Evolutionary conservation across 805 yeast species (phyloP).

Genomic region (Ogataea pignaliae): DNA sequence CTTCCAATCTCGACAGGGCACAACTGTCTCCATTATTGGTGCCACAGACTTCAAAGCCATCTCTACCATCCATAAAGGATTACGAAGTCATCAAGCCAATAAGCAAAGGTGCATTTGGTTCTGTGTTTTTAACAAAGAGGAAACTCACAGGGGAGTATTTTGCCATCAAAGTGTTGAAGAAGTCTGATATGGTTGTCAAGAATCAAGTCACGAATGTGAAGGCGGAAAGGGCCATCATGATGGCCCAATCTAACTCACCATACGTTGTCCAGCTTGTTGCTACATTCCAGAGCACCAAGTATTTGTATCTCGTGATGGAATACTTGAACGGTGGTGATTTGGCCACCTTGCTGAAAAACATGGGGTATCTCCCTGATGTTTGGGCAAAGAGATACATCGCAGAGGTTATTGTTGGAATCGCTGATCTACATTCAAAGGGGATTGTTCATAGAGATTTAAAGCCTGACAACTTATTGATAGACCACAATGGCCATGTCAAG

Average conservation of each 20-base stretch:
- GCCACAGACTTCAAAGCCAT: constrained; percentile 54
- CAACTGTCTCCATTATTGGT: constrained; percentile 80
- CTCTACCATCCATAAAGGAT: constrained; percentile 72
- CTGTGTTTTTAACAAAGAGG: constrained; percentile 82
- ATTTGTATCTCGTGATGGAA: constrained; percentile 91
- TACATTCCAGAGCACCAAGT: constrained; percentile 85
- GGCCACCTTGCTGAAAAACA: constrained; percentile 74
- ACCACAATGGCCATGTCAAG: constrained; percentile 81
- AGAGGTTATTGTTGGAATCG: constrained; percentile 86
- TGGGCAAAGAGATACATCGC: constrained; percentile 88
- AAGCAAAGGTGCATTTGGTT: constrained; percentile 96
- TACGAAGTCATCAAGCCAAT: constrained; percentile 90
- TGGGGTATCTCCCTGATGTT: constrained; percentile 78
- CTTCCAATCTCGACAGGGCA: constrained; percentile 38
- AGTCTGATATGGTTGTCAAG: constrained; percentile 94
- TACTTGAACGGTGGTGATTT: constrained; percentile 94
- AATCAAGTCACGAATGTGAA: constrained; percentile 94
- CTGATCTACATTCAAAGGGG: constrained; percentile 81
- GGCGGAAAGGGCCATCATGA: constrained; percentile 96
- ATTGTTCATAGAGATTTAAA: constrained; percentile 93
- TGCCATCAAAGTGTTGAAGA: constrained; percentile 88
- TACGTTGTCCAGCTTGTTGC: constrained; percentile 86
- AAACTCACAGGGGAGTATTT: constrained; percentile 89
- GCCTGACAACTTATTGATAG: constrained; percentile 90
- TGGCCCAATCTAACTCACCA: constrained; percentile 91